These are phyloP conservation scores for Corchorus capsularis DNA, from an alignment of 345 rosid species.

Conservation along the genomic window DNA sequence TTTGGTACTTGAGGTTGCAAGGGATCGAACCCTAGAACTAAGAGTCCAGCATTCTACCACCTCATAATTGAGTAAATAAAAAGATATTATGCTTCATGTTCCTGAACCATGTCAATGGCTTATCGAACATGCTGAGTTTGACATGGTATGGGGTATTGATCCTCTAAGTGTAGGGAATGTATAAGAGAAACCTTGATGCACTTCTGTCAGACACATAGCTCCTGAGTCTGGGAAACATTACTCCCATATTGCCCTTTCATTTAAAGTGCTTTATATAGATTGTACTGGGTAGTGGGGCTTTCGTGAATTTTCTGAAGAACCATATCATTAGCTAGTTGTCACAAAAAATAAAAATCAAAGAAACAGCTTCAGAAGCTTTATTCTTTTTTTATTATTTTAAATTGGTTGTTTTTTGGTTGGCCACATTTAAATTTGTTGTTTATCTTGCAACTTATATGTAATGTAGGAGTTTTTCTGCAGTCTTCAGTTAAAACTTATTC, in stretches of 20 bases:
- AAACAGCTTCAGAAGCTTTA: background rate
- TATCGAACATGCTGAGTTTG: background rate
- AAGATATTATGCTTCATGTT: background rate
- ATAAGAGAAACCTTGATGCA: background rate
- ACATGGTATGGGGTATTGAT: background rate
- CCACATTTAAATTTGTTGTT: background rate
- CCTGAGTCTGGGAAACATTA: background rate
- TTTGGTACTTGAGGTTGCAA: background rate
- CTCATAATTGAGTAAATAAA: background rate
- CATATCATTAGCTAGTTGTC: background rate
- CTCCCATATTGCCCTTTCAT: background rate
- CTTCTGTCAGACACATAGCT: background rate
- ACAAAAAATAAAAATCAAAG: background rate
- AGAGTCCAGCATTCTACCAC: too few species aligned
- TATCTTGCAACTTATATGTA: background rate
- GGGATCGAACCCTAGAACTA: too few species aligned
- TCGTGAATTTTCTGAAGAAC: slow-evolving; percentile 1
- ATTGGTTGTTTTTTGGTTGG: too few species aligned
- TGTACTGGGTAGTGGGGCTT: background rate
- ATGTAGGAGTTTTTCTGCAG: background rate
- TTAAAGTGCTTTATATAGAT: background rate
- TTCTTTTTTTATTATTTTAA: background rate
- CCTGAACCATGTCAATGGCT: background rate
- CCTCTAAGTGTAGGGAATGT: background rate
- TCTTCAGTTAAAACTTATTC: background rate